Conservation (phyloP, 305 asterid genomes). For the Solanum chacoense region DNA sequence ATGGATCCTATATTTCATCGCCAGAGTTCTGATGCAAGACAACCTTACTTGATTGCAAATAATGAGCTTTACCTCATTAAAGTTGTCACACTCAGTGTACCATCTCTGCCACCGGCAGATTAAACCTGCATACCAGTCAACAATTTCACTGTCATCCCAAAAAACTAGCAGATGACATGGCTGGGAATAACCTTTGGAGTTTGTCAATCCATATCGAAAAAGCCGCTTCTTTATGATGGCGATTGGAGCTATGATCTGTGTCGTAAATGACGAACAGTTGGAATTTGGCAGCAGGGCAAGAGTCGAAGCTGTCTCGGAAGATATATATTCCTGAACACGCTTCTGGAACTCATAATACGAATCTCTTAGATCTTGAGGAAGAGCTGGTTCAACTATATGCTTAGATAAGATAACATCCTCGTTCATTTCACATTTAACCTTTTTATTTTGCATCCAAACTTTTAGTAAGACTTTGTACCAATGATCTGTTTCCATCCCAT, state of each 20-base stretch:
- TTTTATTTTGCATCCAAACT: constrained; percentile 65
- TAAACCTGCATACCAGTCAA: constrained; percentile 71
- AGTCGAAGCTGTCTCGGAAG: constrained; percentile 63
- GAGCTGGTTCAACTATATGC: constrained; percentile 65
- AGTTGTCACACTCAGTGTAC: constrained; percentile 56
- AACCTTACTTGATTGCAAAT: constrained; percentile 55
- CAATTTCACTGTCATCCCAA: constrained; percentile 50
- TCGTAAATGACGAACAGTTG: constrained; percentile 19
- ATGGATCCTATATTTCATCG: constrained; percentile 49
- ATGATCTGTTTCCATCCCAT: constrained; percentile 90
- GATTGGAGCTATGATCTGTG: constrained; percentile 49
- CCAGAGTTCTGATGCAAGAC: constrained; percentile 48
- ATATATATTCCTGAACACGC: constrained; percentile 46
- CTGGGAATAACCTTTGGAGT: constrained; percentile 46
- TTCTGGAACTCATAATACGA: constrained; percentile 61
- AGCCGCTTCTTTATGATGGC: constrained; percentile 45
- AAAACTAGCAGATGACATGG: constrained; percentile 47
- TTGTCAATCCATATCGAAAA: constrained; percentile 59
- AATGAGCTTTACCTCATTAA: constrained; percentile 44
- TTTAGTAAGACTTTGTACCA: constrained; percentile 73
- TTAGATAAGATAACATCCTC: constrained; percentile 50
- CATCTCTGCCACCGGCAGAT: constrained; percentile 70
- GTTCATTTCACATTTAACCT: constrained; percentile 23
- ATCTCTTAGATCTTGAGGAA: constrained; percentile 65
- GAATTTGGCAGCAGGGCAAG: constrained; percentile 50